phyloP scores from a whole-genome alignment of 2,329 filamentous ascomycete genomes.

The Fusarium sublunatum region DNA sequence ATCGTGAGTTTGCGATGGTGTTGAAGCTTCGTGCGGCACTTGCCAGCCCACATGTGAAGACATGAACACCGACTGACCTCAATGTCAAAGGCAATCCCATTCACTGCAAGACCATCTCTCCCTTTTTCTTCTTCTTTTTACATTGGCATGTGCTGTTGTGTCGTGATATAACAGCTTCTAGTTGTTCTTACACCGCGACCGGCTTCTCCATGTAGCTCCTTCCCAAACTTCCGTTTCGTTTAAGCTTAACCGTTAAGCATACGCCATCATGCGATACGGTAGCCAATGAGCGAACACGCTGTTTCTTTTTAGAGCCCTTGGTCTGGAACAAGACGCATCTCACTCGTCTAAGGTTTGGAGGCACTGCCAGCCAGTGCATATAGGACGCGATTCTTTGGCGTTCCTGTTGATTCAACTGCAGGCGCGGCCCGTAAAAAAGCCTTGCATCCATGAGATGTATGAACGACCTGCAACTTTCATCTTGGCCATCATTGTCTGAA shows the following conservation, averaged over 20 bases:
- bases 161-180: no score
- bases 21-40: not conserved
- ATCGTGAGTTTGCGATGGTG: not conserved
- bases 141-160: no score
- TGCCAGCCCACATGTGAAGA: rapidly evolving
- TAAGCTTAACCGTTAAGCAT: conserved; percentile 1
- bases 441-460: no score
- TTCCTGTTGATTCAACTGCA: not conserved
- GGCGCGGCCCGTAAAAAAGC: no score
- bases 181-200: no score
- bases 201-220: not conserved
- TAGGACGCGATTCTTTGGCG: not conserved
- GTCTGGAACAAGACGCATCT: not conserved
- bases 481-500: no score
- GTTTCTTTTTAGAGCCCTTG: not conserved
- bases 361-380: not conserved
- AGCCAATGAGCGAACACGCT: not conserved
- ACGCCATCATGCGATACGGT: rapidly evolving
- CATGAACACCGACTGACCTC: not conserved
- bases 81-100: no score
- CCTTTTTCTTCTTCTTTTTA: no score
- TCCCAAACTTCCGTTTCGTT: not conserved
- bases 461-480: no score
- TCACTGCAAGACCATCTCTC: no score
- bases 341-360: not conserved